phyloP scores from a whole-genome alignment of 192 early-diverging fungal genomes.

The Rhizophagus clarus region DNA sequence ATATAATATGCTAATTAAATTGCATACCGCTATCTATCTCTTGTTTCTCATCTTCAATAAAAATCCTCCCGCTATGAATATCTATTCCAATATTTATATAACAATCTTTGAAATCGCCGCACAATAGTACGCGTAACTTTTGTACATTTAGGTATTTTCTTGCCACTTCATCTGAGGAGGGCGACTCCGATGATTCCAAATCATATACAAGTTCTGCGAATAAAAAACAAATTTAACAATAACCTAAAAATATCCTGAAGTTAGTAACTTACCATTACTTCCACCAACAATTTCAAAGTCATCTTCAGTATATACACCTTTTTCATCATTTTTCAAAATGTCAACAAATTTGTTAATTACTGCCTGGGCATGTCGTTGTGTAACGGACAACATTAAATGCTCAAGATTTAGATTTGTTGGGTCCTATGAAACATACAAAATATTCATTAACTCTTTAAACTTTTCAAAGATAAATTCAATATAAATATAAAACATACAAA shows the following conservation, averaged over 20 bases:
- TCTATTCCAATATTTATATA: slow-evolving; percentile 18
- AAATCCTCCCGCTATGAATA: slow-evolving; percentile 3
- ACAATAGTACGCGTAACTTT: slow-evolving; percentile 1
- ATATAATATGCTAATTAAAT: neutral
- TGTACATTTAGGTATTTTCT: slow-evolving; percentile 10
- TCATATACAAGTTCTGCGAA: neutral
- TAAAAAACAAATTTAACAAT: neutral
- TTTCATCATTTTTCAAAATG: slow-evolving; percentile 1
- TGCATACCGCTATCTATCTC: neutral
- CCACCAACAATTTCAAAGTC: slow-evolving; percentile 13
- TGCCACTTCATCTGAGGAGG: slow-evolving; percentile 6
- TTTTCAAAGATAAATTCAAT: neutral
- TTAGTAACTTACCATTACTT: neutral
- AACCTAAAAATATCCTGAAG: neutral
- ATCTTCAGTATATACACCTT: neutral
- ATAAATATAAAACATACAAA: slow-evolving; percentile 3
- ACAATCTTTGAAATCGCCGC: neutral
- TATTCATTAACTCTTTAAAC: neutral
- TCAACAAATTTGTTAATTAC: neutral
- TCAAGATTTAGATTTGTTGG: slow-evolving; percentile 21
- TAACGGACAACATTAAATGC: slow-evolving; percentile 10
- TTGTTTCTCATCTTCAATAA: slow-evolving; percentile 16
- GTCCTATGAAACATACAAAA: neutral
- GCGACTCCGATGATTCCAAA: neutral
- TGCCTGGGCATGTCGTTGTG: neutral